Base-by-base conservation (phyloP, 371 early-diverging fungal genomes). In the Synchytrium microbalum region DNA sequence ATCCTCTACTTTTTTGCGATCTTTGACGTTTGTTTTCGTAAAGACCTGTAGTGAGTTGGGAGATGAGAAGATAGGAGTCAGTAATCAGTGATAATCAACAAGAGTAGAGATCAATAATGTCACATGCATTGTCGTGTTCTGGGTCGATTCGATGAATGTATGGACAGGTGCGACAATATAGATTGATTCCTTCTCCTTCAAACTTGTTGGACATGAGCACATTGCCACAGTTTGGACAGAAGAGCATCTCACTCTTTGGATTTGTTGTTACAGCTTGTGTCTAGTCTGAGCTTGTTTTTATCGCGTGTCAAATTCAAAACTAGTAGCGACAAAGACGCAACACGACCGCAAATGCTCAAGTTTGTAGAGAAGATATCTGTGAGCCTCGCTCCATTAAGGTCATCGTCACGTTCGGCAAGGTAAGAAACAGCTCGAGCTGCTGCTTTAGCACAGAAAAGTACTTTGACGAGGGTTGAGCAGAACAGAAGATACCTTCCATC, bases 141-240 rank as follows among this genome's bases (percentile, higher is more conserved):
- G 5, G 24, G 24, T 5, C 24, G 29, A 56, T 24, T 24, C 26
- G 8, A 24, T 24, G 26, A 13, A 26, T 24, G 29, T 56, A 56
- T 10, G 56, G 56, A 24, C 56, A 56, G 5, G 56, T 29, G 8
- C 13, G 8, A 24, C 56, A 56, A 24, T 26, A 29, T 26, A 56
- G 29, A 13, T 56, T 29, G 8, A 24, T 13, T 38, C 10, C 5
- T 5, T 38, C 46, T 13, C 13, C 5, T 5, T 56, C 29, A 24
- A 8, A 56, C 24, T 56, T 56, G 24, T 5, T 56, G 8, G 29
- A 26, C 56, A 29, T 56, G 5, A 56, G 29, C 5, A 56, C 13
- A 56, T 56, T 56, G 26, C 56, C 56, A 56, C 56, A 56, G 5
- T 26, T 5, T 56, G 56, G 56, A 56, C 56, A 56, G 24, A 56